These are phyloP conservation scores for Gossypium longicalyx DNA, from an alignment of 345 rosid species.

Conservation along the genomic window DNA sequence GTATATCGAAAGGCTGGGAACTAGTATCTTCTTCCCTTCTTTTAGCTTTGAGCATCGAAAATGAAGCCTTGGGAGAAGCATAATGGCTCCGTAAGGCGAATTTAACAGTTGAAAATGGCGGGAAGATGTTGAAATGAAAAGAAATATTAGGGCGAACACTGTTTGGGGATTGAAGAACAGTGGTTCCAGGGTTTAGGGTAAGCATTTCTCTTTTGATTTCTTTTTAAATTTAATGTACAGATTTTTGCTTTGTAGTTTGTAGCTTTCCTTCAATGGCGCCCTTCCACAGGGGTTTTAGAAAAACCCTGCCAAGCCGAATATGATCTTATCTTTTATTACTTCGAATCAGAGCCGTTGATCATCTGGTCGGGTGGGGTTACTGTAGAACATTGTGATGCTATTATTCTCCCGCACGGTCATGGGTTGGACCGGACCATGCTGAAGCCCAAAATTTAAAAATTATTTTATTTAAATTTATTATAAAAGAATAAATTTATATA, in stretches of 20 bases:
- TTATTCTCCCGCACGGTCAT: too few relatives aligned
- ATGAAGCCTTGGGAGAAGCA: slow-evolving; percentile 7
- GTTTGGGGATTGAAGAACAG: slow-evolving; percentile 8
- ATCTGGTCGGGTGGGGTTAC: not conserved
- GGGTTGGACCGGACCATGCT: too few relatives aligned
- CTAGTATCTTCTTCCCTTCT: not conserved
- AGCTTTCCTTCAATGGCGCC: too few relatives aligned
- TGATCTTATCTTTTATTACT: slow-evolving; percentile 1
- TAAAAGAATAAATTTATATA: too few relatives aligned
- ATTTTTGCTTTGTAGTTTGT: too few relatives aligned
- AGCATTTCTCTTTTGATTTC: slow-evolving; percentile 16
- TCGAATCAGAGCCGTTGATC: not conserved
- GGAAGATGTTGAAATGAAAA: slow-evolving; percentile 5
- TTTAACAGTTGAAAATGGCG: slow-evolving; percentile 27
- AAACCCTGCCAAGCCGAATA: not conserved
- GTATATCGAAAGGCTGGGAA: slow-evolving; percentile 14
- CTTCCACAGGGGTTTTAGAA: not conserved
- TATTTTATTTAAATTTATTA: too few relatives aligned
- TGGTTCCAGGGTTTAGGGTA: slow-evolving; percentile 17
- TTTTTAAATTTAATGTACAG: too few relatives aligned
- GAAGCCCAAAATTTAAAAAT: too few relatives aligned
- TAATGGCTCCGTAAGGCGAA: not conserved
- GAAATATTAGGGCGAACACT: slow-evolving; percentile 9
- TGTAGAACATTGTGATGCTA: too few relatives aligned
- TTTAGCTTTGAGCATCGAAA: slow-evolving; percentile 13